These are phyloP conservation scores for Puccinia horiana DNA, from an alignment of 1,284 basidiomycete genomes.

Conservation along the genomic window DNA sequence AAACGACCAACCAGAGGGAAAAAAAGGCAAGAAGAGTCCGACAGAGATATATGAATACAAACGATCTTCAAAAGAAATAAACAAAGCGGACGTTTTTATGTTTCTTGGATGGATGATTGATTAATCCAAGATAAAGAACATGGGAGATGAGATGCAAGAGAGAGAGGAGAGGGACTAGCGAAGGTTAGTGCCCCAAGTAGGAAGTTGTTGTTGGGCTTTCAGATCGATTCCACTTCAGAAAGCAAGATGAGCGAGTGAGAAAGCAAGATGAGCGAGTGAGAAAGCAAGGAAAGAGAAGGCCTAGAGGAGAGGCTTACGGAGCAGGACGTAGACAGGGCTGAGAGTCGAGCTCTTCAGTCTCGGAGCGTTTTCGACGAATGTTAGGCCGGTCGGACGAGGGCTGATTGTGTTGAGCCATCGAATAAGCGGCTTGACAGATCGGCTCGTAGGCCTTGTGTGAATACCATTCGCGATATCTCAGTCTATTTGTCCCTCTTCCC, in stretches of 20 bases:
- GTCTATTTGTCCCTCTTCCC: background rate
- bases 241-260: background rate
- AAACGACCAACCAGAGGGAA: too few species aligned
- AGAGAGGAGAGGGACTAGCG: background rate
- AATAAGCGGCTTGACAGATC: slow-evolving; percentile 75
- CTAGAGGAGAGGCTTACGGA: slow-evolving; percentile 7
- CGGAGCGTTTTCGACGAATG: slow-evolving; percentile 28
- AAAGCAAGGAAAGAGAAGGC: background rate
- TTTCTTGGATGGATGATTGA: too few species aligned
- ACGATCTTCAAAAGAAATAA: too few species aligned
- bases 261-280: background rate
- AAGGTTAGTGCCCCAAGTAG: slow-evolving; percentile 29
- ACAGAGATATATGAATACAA: too few species aligned
- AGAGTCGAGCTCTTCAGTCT: slow-evolving; percentile 20
- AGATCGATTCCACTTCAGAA: slow-evolving; percentile 17
- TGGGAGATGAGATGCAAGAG: background rate
- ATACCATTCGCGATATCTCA: background rate
- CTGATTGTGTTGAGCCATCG: slow-evolving; percentile 58
- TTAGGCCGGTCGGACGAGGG: background rate
- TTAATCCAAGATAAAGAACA: too few species aligned
- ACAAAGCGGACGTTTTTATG: too few species aligned
- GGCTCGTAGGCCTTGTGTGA: slow-evolving; percentile 77
- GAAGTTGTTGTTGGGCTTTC: slow-evolving; percentile 20
- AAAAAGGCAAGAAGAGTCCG: too few species aligned
- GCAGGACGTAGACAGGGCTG: background rate